Evolutionary conservation across 208 protist genomes (phyloP).

Genomic region (Leishmania guyanensis): DNA sequence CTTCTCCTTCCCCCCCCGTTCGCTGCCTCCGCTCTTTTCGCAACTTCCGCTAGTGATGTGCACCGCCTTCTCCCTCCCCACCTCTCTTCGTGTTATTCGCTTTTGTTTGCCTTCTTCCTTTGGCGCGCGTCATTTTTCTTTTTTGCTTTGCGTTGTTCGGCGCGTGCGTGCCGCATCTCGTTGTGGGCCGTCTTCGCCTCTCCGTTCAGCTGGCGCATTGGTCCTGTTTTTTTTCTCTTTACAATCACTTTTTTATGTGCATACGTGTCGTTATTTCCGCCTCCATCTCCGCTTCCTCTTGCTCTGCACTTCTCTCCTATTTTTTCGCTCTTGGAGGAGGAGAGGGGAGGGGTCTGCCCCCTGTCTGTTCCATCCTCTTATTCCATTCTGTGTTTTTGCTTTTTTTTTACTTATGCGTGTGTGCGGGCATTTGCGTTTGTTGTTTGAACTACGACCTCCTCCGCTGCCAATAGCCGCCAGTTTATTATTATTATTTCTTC

Average conservation of each 20-base stretch:
- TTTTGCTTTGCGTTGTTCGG: not conserved
- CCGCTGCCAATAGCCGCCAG: no score
- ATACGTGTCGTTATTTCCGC: no score
- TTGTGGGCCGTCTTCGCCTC: not conserved
- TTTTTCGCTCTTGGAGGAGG: not conserved
- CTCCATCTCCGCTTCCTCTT: not conserved
- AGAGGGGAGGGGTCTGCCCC: no score
- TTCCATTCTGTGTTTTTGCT: not conserved
- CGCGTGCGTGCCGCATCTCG: not conserved
- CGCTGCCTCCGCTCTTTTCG: no score
- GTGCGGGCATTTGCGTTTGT: not conserved
- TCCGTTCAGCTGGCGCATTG: not conserved
- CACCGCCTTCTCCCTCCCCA: no score
- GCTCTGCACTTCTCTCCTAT: not conserved
- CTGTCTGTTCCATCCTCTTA: not conserved
- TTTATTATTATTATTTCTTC: not conserved
- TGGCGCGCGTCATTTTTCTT: not conserved
- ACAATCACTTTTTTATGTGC: not conserved
- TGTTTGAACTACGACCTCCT: not conserved
- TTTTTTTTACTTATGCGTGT: not conserved
- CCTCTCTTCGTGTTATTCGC: not conserved
- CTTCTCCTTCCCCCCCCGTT: not conserved
- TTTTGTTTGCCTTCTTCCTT: not conserved
- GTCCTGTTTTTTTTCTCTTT: not conserved
- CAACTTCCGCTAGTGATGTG: not conserved